Percentiles rank a stretch among this genome's conserved stretches.
These are phyloP conservation scores for Pontederia crassipes DNA, from an alignment of 176 grass and related monocot genomes.

Conservation along the genomic window DNA sequence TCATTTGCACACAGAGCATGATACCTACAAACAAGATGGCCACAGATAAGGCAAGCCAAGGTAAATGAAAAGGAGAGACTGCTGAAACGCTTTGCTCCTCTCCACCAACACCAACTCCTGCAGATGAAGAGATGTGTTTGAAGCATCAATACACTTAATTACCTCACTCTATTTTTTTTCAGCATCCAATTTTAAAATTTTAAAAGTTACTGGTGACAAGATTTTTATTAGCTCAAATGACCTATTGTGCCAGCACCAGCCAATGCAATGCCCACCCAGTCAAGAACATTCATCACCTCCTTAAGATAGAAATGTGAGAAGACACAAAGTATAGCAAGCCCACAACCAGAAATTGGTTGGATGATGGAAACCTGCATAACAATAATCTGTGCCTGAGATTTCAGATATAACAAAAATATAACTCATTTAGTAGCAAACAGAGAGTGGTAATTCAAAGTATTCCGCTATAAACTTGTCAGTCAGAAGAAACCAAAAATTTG, in stretches of 20 bases:
- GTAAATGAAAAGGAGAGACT: slow-evolving; percentile 70
- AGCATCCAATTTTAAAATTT: too few species aligned
- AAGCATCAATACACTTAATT: too few species aligned
- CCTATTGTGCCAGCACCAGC: slow-evolving; percentile 90
- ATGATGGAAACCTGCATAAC: slow-evolving; percentile 75
- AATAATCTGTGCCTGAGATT: not conserved
- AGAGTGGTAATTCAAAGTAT: too few species aligned
- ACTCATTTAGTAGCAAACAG: too few species aligned
- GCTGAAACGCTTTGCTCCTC: slow-evolving; percentile 75
- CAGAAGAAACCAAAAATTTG: too few species aligned
- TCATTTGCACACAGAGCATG: slow-evolving; percentile 33
- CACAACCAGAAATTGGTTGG: slow-evolving; percentile 88
- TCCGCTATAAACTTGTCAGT: too few species aligned
- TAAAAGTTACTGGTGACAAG: too few species aligned
- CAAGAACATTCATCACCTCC: slow-evolving; percentile 90
- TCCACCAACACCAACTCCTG: slow-evolving; percentile 93
- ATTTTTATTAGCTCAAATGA: slow-evolving; percentile 22
- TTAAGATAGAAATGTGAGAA: slow-evolving; percentile 97
- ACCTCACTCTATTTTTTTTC: too few species aligned
- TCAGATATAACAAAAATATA: too few species aligned
- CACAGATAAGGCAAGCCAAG: slow-evolving; percentile 68
- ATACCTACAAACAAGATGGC: slow-evolving; percentile 99
- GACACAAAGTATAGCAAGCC: slow-evolving; percentile 83
- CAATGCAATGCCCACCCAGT: slow-evolving; percentile 80
- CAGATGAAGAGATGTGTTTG: not conserved